Evolutionary conservation across 257 asterid genomes (phyloP).

Genomic region (Gynochthodes officinalis): DNA sequence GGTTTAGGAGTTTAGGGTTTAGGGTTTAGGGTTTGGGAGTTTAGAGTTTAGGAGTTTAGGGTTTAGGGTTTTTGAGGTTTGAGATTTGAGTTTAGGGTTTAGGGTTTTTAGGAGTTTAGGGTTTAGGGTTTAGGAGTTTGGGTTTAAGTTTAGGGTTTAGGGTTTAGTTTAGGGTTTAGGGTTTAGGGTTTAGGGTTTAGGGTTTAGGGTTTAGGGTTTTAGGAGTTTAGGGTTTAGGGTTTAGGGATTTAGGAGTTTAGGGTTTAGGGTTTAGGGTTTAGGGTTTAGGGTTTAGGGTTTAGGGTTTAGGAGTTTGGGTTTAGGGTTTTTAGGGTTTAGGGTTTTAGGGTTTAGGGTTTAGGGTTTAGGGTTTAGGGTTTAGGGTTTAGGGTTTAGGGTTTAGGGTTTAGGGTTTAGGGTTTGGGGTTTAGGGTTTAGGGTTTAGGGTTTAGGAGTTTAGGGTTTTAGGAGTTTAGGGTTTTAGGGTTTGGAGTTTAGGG

Average conservation of each 20-base stretch:
- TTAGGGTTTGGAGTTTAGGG: background rate
- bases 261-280: background rate
- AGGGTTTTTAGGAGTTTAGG: background rate
- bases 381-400: too few species aligned
- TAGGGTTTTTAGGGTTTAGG: background rate
- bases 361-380: constrained; percentile 8
- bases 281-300: background rate
- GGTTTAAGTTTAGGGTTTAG: background rate
- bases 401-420: background rate
- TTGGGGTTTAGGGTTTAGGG: background rate
- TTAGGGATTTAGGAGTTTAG: background rate
- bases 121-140: background rate
- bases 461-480: constrained; percentile 7
- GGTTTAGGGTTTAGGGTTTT: too few species aligned
- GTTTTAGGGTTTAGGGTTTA: constrained; percentile 10
- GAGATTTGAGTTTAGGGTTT: background rate
- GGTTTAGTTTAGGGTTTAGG: too few species aligned
- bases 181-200: too few species aligned
- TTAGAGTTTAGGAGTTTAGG: background rate
- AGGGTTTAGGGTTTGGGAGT: background rate
- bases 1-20: background rate
- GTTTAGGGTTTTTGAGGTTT: background rate
- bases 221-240: background rate
- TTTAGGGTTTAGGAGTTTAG: background rate
- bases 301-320: constrained; percentile 1